phyloP scores from a whole-genome alignment of 2,329 filamentous ascomycete genomes.

The Fusarium sp. region DNA sequence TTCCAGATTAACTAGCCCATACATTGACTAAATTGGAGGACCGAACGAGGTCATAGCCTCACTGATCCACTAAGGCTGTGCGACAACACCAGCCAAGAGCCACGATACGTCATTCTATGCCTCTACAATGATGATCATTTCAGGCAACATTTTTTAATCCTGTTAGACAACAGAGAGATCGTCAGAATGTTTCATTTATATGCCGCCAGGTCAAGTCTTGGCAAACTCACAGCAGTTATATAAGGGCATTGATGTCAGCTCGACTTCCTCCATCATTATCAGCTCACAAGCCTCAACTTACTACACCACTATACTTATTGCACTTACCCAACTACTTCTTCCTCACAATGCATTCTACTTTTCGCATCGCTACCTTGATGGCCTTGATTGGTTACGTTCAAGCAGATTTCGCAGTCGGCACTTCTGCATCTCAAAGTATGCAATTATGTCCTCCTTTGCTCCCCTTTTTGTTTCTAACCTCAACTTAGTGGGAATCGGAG shows the following conservation, averaged over 20 bases:
- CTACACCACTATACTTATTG: fast-evolving
- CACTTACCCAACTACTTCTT: fast-evolving
- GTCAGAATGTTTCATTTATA: not conserved
- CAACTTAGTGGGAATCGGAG: not conserved
- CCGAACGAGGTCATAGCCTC: not conserved
- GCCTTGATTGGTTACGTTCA: not conserved
- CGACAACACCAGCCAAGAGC: not conserved
- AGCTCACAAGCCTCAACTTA: too few species aligned
- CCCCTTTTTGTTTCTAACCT: not conserved
- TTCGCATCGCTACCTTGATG: not conserved
- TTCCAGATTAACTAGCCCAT: not conserved
- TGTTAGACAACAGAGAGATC: not conserved
- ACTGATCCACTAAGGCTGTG: not conserved
- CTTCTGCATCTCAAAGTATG: not conserved
- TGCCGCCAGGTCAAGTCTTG: not conserved
- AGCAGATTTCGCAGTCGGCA: not conserved
- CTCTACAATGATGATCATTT: not conserved
- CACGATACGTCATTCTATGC: not conserved
- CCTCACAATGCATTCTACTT: not conserved
- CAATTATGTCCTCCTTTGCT: fast-evolving
- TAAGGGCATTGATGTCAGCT: not conserved
- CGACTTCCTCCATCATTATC: fast-evolving
- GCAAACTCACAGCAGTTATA: not conserved
- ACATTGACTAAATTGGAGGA: too few species aligned
- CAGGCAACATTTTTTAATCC: not conserved